These are phyloP conservation scores for Psilocybe mexicana DNA, from an alignment of 1,284 basidiomycete species.

Conservation along the genomic window DNA sequence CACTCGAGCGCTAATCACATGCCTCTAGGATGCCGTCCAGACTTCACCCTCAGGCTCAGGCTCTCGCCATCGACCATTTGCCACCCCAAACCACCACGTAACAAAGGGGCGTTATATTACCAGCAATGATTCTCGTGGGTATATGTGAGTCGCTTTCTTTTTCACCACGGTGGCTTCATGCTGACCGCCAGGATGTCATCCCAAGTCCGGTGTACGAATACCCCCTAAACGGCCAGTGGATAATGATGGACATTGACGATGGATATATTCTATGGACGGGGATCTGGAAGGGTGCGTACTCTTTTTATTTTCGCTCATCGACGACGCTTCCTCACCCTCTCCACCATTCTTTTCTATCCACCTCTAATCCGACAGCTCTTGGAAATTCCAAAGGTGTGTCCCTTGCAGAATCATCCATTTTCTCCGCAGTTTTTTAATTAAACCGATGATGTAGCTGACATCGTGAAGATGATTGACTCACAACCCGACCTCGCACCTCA, in stretches of 20 bases:
- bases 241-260: conserved; percentile 91
- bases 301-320: neutral
- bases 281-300: conserved; percentile 77
- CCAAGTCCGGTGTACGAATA: conserved; percentile 82
- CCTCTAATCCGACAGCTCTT: conserved; percentile 49
- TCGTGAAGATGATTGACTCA: conserved; percentile 87
- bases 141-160: conserved; percentile 56
- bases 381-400: conserved; percentile 79
- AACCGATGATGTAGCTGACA: conserved; percentile 61
- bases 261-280: conserved; percentile 87
- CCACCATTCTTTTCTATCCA: conserved; percentile 1
- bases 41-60: conserved; percentile 45
- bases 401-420: neutral
- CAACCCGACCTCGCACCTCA: conserved; percentile 81
- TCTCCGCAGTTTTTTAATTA: conserved; percentile 14
- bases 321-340: neutral
- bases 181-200: neutral
- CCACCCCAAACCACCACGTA: conserved; percentile 75
- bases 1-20: conserved; percentile 8
- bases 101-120: conserved; percentile 85
- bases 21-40: conserved; percentile 50
- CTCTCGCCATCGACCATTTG: conserved; percentile 72
- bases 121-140: conserved; percentile 83
- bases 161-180: neutral
- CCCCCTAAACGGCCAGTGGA: conserved; percentile 84